These are phyloP conservation scores for Globisporangium polare DNA, from an alignment of 352 stramenopile species.

Conservation along the genomic window DNA sequence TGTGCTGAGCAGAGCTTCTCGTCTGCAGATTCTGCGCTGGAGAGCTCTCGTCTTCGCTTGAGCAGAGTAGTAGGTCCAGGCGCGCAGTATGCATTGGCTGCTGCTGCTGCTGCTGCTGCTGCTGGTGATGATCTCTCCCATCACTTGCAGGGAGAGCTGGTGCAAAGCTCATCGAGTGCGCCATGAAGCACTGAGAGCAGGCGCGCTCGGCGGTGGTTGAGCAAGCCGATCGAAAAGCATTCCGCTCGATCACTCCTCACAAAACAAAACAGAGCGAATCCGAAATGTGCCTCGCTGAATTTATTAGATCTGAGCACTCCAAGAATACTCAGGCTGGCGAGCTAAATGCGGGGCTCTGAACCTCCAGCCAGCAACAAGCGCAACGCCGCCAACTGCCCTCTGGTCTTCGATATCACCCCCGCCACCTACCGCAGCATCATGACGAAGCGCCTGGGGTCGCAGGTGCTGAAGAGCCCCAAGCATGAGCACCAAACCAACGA, in stretches of 20 bases:
- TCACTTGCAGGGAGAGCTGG: neutral
- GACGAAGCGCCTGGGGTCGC: neutral
- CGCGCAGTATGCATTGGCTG: slow-evolving; percentile 3
- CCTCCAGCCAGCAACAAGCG: neutral
- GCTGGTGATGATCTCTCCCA: neutral
- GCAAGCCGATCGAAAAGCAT: neutral
- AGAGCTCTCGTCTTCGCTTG: slow-evolving; percentile 31
- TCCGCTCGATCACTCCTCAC: too few relatives aligned
- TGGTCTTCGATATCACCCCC: neutral
- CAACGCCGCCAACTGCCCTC: neutral
- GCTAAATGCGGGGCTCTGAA: neutral
- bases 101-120: neutral
- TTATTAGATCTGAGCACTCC: too few relatives aligned
- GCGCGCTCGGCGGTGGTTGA: too few relatives aligned
- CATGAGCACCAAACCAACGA: neutral
- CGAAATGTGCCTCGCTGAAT: too few relatives aligned
- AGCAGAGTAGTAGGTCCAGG: slow-evolving; percentile 33
- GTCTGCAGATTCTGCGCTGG: slow-evolving; percentile 18
- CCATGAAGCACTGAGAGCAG: neutral
- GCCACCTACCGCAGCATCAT: neutral
- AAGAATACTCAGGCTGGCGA: neutral
- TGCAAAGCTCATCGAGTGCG: neutral
- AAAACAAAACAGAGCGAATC: too few relatives aligned
- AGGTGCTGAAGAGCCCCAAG: neutral
- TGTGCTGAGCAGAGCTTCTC: neutral